Percentiles rank a stretch among this genome's conserved stretches.
Evolutionary conservation across 345 rosid species (phyloP).

Genomic region (Sonneratia alba): DNA sequence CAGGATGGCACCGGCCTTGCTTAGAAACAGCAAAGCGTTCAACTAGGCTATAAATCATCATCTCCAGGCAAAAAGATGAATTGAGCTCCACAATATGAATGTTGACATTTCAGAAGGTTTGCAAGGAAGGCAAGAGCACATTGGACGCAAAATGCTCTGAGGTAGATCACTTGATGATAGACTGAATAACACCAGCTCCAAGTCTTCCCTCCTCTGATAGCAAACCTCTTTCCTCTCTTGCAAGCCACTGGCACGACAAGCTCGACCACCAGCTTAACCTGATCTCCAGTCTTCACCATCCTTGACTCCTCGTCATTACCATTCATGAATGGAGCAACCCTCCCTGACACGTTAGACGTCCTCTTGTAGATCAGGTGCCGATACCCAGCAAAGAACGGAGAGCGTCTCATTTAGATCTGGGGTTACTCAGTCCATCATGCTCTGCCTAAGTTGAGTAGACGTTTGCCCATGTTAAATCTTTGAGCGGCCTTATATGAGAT

Average conservation of each 20-base stretch:
- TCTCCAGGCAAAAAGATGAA: background rate
- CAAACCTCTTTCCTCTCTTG: slow-evolving; percentile 18
- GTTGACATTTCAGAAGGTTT: background rate
- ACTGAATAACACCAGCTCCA: slow-evolving; percentile 17
- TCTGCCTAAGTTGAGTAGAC: too few species aligned
- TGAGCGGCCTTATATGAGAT: too few species aligned
- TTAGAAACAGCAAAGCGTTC: background rate
- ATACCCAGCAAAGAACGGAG: slow-evolving; percentile 22
- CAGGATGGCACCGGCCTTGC: background rate
- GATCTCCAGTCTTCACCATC: slow-evolving; percentile 22
- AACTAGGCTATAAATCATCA: background rate
- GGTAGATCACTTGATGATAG: slow-evolving; percentile 12
- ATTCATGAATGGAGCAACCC: slow-evolving; percentile 13
- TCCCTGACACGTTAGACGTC: slow-evolving; percentile 39
- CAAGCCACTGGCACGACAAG: slow-evolving; percentile 21
- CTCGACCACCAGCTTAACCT: slow-evolving; percentile 23
- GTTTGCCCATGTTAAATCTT: too few species aligned
- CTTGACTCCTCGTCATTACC: slow-evolving; percentile 19
- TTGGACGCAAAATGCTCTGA: too few species aligned
- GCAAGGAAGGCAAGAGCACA: background rate
- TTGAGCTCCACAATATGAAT: background rate
- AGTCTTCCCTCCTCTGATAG: slow-evolving; percentile 22
- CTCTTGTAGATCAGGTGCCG: slow-evolving; percentile 45
- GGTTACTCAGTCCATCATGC: too few species aligned
- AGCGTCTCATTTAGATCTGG: background rate